Percentiles rank a stretch among this genome's conserved stretches.
Evolutionary conservation across 2,329 filamentous ascomycete species (phyloP).

Genomic region (Colletotrichum sp.): DNA sequence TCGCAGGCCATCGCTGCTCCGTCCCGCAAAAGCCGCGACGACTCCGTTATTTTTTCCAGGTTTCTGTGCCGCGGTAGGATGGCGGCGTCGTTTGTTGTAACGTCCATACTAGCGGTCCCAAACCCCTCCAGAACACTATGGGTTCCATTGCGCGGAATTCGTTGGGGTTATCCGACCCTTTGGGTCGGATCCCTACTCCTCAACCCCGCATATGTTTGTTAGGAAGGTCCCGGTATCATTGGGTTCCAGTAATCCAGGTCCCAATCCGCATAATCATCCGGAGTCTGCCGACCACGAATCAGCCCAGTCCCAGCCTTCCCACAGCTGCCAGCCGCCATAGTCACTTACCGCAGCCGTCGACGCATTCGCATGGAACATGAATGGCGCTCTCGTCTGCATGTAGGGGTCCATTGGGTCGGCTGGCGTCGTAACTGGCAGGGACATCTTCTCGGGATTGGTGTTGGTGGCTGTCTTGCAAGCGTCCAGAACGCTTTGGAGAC

Average conservation of each 20-base stretch:
- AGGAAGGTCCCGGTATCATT: slow-evolving; percentile 3
- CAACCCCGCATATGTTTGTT: background rate
- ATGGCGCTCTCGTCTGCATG: slow-evolving; percentile 18
- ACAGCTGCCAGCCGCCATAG: slow-evolving; percentile 41
- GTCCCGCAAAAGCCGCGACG: background rate
- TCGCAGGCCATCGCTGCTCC: background rate
- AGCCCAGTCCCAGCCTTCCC: slow-evolving; percentile 43
- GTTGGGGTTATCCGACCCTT: background rate
- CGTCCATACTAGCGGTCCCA: background rate
- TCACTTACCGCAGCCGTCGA: slow-evolving; percentile 30
- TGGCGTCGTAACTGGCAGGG: slow-evolving; percentile 3
- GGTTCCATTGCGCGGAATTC: background rate
- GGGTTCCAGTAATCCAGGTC: slow-evolving; percentile 20
- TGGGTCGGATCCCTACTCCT: background rate
- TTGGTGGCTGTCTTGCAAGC: slow-evolving; percentile 49
- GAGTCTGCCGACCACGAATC: slow-evolving; percentile 22
- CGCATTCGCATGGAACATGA: slow-evolving; percentile 35
- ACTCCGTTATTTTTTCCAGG: background rate
- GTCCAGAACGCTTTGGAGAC: slow-evolving; percentile 48
- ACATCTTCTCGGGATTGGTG: slow-evolving; percentile 42
- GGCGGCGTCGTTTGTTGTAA: background rate
- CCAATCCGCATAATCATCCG: slow-evolving; percentile 22
- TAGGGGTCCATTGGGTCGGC: slow-evolving; percentile 23
- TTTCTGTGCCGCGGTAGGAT: background rate
- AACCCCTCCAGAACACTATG: background rate